phyloP scores from a whole-genome alignment of 2,329 filamentous ascomycete genomes.

The Cercospora beticola region DNA sequence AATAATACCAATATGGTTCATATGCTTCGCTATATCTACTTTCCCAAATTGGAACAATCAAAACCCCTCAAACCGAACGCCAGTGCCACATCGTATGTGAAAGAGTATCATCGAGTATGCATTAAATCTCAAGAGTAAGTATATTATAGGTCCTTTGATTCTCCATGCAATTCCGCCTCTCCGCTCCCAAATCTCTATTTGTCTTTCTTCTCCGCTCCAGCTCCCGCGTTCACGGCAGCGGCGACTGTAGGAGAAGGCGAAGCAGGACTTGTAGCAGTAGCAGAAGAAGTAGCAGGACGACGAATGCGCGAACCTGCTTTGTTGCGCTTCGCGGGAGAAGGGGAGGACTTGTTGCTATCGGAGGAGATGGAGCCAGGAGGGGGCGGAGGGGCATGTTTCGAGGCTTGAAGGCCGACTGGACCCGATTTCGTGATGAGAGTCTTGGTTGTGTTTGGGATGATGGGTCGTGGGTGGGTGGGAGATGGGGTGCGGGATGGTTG shows the following conservation, averaged over 20 bases:
- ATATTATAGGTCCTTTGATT: neutral
- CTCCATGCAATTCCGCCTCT: neutral
- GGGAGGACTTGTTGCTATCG: neutral
- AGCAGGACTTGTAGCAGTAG: neutral
- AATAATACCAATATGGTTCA: neutral
- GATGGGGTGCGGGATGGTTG: conserved; percentile 33
- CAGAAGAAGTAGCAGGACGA: conserved; percentile 10
- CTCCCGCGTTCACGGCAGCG: neutral
- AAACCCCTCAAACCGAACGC: neutral
- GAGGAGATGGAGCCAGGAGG: neutral
- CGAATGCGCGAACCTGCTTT: conserved; percentile 22
- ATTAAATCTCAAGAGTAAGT: neutral
- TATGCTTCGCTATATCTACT: neutral
- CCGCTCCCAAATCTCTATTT: neutral
- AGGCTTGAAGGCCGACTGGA: neutral
- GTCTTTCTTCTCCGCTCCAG: neutral
- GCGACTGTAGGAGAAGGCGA: neutral
- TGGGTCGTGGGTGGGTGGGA: conserved; percentile 42
- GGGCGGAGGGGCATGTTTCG: neutral
- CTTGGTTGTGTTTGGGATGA: neutral
- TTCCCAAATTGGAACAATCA: neutral
- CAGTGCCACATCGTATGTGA: neutral
- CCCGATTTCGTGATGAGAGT: neutral
- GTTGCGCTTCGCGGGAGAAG: conserved; percentile 9
- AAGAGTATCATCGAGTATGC: neutral